Percentiles rank a stretch among this genome's conserved stretches.
Evolutionary conservation across 1,284 basidiomycete species (phyloP).

Genomic region (Pseudozyma sp.): DNA sequence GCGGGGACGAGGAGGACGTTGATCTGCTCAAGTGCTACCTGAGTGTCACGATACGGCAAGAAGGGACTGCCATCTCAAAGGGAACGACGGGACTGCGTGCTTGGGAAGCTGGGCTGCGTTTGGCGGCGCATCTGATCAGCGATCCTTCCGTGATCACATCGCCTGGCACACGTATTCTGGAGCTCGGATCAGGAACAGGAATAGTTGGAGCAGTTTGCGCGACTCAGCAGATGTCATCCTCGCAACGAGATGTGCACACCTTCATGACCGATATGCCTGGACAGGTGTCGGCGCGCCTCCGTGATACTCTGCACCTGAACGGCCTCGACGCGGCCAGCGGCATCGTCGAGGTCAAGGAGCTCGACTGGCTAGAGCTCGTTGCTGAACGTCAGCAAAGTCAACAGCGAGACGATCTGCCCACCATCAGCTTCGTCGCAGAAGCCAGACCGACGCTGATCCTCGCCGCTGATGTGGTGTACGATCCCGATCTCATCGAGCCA

Average conservation of each 20-base stretch:
- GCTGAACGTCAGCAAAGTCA: slow-evolving; percentile 42
- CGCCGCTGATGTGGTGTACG: slow-evolving; percentile 54
- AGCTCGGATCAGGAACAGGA: slow-evolving; percentile 54
- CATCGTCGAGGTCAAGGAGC: slow-evolving; percentile 18
- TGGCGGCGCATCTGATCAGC: slow-evolving; percentile 39
- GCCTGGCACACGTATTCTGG: slow-evolving; percentile 36
- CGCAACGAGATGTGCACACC: slow-evolving; percentile 9
- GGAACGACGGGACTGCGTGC: slow-evolving; percentile 52
- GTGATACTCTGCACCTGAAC: slow-evolving; percentile 33
- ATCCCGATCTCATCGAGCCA: slow-evolving; percentile 45
- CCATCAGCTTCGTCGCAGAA: slow-evolving; percentile 33
- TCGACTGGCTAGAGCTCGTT: slow-evolving; percentile 51
- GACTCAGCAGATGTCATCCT: slow-evolving; percentile 14
- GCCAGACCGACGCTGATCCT: slow-evolving; percentile 42
- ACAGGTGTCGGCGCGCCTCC: slow-evolving; percentile 34
- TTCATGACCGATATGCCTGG: slow-evolving; percentile 50
- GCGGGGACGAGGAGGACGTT: not conserved
- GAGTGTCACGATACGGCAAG: slow-evolving; percentile 38
- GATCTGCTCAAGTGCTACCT: slow-evolving; percentile 22
- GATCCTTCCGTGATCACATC: slow-evolving; percentile 21
- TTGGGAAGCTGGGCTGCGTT: slow-evolving; percentile 50
- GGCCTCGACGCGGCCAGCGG: slow-evolving; percentile 9
- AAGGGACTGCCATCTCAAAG: slow-evolving; percentile 43
- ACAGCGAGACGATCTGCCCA: slow-evolving; percentile 42
- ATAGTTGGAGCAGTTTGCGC: slow-evolving; percentile 47